Base-by-base conservation (phyloP, 2,329 filamentous ascomycete species). In the Pezicula radicicola region DNA sequence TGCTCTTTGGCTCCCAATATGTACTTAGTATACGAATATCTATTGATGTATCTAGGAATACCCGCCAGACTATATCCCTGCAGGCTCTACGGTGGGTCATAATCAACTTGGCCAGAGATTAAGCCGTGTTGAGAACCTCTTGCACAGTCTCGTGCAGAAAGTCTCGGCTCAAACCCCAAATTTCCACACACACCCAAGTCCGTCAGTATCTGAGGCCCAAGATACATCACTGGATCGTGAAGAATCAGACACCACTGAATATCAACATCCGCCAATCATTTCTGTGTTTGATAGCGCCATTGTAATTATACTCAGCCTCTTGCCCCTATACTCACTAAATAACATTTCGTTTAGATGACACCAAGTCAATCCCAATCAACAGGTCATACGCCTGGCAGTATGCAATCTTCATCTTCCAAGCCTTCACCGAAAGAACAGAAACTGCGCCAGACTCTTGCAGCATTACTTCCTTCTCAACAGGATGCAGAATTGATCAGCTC, bases 371-470 rank as follows among this genome's bases (percentile, higher is more conserved):
- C 16, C 6, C 18, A 18, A 18, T 21, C 4, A 13, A 16, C n/a
- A 21, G 40, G 16, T 19, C 30, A 10, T 9, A 33, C 30, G 4
- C 30, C 30, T 13, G 30, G 30, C 30, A 33, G 30, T 12, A 33
- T 5, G 9, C 30, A 33, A 5, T 33, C 30, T 33, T 33, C 30
- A 33, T 33, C 30, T 13, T 33, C 12, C 6, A 33, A 33, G 12
- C 30, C 30, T 13, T 33, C 30, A 13, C 30, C 9, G 30, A 33
- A 33, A 13, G 30, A 33, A 6, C 15, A 18, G n/a, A 13, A 21
- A 42, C 6, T 12, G 13, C 40, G 21, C 80, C 80, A 64, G 69
- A 73, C 35, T 16, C 35, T 52, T 28, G 30, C n/a, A n/a, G 25
- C 37, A 5, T 35, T 52, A 18, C 50, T 52, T 35, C 50, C 50